Evolutionary conservation across 805 yeast genomes (phyloP), one percentile per base, ranked within the genome.

Genomic region (Candida ascalaphidarum): DNA sequence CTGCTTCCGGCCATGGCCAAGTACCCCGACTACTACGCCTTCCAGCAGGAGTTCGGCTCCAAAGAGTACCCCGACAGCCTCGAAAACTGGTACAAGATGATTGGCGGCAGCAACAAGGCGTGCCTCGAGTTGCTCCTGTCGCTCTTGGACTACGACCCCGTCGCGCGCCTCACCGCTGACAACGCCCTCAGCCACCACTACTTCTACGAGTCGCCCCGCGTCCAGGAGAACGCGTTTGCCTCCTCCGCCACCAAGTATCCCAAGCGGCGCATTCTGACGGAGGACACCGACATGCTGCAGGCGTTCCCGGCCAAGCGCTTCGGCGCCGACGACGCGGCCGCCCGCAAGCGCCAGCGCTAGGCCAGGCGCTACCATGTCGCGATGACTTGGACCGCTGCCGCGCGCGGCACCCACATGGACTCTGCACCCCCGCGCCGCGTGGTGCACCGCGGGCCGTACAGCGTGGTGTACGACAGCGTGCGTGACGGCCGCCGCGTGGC

Each of bases 271-370:
- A 85, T 89, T 17, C 83, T 84, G 41, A 78, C 83, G 13, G 94
- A 83, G 43, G 95, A 86, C 50, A 77, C 76, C 40, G 95, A 86
- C 52, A 84, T 85, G n/a, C n/a, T n/a, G n/a, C n/a, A n/a, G n/a
- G n/a, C n/a, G n/a, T n/a, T n/a, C n/a, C n/a, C n/a, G n/a, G n/a
- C n/a, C n/a, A n/a, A n/a, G n/a, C n/a, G n/a, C n/a, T n/a, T n/a
- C n/a, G n/a, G n/a, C n/a, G n/a, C n/a, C n/a, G n/a, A n/a, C n/a
- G n/a, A n/a, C n/a, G n/a, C n/a, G n/a, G n/a, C n/a, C n/a, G n/a
- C n/a, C n/a, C n/a, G n/a, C n/a, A n/a, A n/a, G n/a, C n/a, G n/a
- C n/a, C n/a, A n/a, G n/a, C n/a, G n/a, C n/a, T n/a, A n/a, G n/a
- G n/a, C n/a, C n/a, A n/a, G n/a, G n/a, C n/a, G n/a, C n/a, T n/a